Evolutionary conservation across 129 eudicot species (phyloP).

Genomic region (Flaveria trinervia): DNA sequence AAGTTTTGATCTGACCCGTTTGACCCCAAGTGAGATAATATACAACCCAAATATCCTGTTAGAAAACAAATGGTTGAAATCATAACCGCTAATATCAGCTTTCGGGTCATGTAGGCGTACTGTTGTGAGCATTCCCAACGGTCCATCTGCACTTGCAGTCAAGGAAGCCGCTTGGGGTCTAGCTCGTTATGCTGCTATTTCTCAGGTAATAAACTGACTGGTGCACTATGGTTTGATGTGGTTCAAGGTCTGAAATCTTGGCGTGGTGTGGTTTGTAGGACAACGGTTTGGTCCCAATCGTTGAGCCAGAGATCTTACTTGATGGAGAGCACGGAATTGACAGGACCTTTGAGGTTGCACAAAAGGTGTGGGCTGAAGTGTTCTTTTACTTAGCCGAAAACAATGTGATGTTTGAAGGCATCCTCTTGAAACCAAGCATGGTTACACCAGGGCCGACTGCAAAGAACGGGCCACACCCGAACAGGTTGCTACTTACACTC

Average conservation of each 20-base stretch:
- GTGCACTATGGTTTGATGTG: constrained; percentile 19
- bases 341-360: constrained; percentile 63
- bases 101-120: constrained; percentile 59
- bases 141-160: constrained; percentile 84
- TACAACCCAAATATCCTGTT: not conserved
- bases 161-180: constrained; percentile 96
- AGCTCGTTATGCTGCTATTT: constrained; percentile 86
- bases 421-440: constrained; percentile 85
- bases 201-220: constrained; percentile 51
- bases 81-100: constrained; percentile 9
- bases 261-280: constrained; percentile 48
- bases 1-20: not conserved
- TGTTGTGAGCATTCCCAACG: constrained; percentile 90
- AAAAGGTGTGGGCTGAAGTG: constrained; percentile 77
- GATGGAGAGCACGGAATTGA: constrained; percentile 81
- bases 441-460: constrained; percentile 79
- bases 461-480: constrained; percentile 73
- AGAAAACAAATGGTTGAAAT: not conserved
- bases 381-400: constrained; percentile 74
- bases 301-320: constrained; percentile 69
- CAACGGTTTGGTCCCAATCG: constrained; percentile 76
- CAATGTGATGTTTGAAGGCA: constrained; percentile 71
- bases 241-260: constrained; percentile 20
- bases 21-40: not conserved
- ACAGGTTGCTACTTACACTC: constrained; percentile 68